These are phyloP conservation scores for Xylariaceae sp. DNA, from an alignment of 2,329 filamentous ascomycete genomes.

Conservation along the genomic window DNA sequence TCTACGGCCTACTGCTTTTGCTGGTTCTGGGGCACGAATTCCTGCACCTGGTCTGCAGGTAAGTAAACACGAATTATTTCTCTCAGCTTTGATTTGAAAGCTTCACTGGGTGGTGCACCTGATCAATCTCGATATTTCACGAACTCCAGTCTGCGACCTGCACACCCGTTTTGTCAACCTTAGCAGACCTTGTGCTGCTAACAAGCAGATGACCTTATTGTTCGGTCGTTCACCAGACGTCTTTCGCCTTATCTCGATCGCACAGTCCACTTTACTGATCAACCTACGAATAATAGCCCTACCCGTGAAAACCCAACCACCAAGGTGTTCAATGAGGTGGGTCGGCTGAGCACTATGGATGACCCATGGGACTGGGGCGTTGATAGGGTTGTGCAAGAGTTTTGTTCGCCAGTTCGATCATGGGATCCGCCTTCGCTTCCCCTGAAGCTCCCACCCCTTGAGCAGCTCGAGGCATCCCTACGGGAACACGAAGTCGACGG, in stretches of 20 bases:
- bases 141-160: no score
- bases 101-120: no score
- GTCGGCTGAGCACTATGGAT: slow-evolving; percentile 29
- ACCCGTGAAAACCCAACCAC: background rate
- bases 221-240: background rate
- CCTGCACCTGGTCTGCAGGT: background rate
- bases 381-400: slow-evolving; percentile 65
- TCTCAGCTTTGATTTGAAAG: no score
- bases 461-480: slow-evolving; percentile 56
- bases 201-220: background rate
- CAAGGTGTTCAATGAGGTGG: slow-evolving; percentile 5
- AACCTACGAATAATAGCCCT: background rate
- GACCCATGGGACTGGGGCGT: slow-evolving; percentile 79
- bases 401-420: slow-evolving; percentile 59
- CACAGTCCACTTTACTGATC: background rate
- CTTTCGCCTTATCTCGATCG: background rate
- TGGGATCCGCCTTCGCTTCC: slow-evolving; percentile 45
- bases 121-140: no score
- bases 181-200: background rate
- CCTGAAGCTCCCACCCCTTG: slow-evolving; percentile 53
- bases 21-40: background rate
- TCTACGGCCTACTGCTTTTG: background rate
- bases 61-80: background rate
- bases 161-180: background rate
- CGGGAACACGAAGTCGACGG: slow-evolving; percentile 68